Evolutionary conservation across 2,329 filamentous ascomycete genomes (phyloP), one percentile per base, ranked within the genome.

Genomic region (Scedosporium minutisporum): DNA sequence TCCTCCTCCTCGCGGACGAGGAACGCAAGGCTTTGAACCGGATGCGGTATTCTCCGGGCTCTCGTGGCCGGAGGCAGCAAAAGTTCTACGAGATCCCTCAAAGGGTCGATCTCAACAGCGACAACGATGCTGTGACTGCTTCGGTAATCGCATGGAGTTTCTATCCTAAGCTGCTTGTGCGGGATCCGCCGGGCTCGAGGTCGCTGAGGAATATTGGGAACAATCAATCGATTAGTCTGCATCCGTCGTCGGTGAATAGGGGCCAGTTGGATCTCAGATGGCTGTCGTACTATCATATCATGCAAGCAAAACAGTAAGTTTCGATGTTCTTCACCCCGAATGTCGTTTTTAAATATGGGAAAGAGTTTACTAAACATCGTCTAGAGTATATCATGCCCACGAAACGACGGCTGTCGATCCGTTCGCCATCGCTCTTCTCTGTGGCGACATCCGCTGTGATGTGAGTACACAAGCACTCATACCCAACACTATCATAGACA

Each of bases 221-320:
- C 76, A 97, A 96, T 72, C 93, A 97, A 73, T 83, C 85, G 55
- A 92, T 99, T 68, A 91, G 87, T 63, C 78, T 99, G 21, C 91
- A 96, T 67, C 90, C 92, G 0, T 90, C 88, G 0, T 96, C 91
- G 1, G 90, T 99, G 67, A 97, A 97, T 73, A 92, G 92, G 71
- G 83, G 80, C 6, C 79, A 79, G 64, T 77, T 80, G 57, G 84
- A 86, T 48, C 77, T 92, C 46, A 88, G 87, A 70, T 97, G 91
- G 86, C 78, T 99, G 55, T 95, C 90, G 0, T 99, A 96, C 73
- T 97, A 97, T 76, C 90, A 96, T 72, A 96, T 97, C 66, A 96
- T 97, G 91, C 93, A 97, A 73, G 89, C 89, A 2, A 92, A 88
- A 79, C 77, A 90, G 87, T 82, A 83, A 82, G 78, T 80, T 27